phyloP scores from a whole-genome alignment of 169 alveolate species.

The Eimeria sp. region DNA sequence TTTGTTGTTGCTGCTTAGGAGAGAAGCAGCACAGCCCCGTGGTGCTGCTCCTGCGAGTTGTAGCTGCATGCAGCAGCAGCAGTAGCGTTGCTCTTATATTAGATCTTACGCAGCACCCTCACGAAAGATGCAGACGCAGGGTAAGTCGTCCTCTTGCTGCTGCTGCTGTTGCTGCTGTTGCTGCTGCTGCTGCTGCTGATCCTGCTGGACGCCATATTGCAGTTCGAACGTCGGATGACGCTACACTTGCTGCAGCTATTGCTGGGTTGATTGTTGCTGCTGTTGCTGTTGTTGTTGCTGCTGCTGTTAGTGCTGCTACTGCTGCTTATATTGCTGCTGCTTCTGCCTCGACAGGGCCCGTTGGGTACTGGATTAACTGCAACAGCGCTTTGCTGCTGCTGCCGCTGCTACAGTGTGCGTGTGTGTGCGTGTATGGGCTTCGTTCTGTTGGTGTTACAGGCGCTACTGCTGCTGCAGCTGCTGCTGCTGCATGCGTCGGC shows the following conservation, averaged over 20 bases:
- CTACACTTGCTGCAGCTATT: background rate
- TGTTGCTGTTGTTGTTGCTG: constrained; percentile 15
- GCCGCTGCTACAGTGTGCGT: no score
- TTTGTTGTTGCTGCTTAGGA: constrained; percentile 54
- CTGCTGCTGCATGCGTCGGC: no score
- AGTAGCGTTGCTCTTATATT: background rate
- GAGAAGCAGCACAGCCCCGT: constrained; percentile 51
- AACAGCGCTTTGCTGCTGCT: no score
- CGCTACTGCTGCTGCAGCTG: no score
- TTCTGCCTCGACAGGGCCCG: no score
- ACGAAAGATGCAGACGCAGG: background rate
- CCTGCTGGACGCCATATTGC: no score
- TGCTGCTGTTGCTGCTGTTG: constrained; percentile 57
- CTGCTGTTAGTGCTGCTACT: constrained; percentile 49
- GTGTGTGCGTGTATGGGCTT: no score
- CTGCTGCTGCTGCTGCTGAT: constrained; percentile 16
- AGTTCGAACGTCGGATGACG: background rate
- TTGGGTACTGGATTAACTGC: no score
- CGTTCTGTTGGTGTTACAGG: no score
- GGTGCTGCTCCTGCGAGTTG: constrained; percentile 23
- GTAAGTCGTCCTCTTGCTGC: background rate
- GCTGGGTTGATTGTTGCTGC: background rate
- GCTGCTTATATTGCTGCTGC: background rate
- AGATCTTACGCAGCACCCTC: constrained; percentile 13
- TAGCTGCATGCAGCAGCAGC: constrained; percentile 2